Evolutionary conservation across 805 yeast genomes (phyloP).

Genomic region (Candida schatavii): DNA sequence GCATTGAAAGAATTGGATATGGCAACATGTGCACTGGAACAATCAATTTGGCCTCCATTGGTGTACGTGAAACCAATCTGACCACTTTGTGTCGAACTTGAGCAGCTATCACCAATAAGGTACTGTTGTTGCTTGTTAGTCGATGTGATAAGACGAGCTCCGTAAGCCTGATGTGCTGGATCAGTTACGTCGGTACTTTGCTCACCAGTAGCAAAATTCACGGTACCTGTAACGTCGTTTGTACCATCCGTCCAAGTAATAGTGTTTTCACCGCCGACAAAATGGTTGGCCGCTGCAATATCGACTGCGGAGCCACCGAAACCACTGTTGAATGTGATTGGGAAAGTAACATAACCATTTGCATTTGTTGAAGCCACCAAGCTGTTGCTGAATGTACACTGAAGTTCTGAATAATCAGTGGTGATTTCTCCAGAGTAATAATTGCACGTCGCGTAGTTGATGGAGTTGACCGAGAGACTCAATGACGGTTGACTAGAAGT

Average conservation of each 20-base stretch:
- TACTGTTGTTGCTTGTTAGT: neutral
- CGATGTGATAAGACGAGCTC: neutral
- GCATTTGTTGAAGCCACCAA: neutral
- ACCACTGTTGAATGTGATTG: slow-evolving; percentile 1
- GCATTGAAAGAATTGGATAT: slow-evolving; percentile 20
- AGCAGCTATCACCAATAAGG: neutral
- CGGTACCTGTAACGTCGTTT: slow-evolving; percentile 10
- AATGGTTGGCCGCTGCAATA: slow-evolving; percentile 7
- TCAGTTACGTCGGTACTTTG: neutral
- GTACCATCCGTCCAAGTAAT: slow-evolving; percentile 17
- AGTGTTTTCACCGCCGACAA: slow-evolving; percentile 10
- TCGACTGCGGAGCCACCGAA: slow-evolving; percentile 9
- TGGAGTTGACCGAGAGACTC: slow-evolving; percentile 6
- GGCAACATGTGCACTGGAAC: slow-evolving; percentile 18
- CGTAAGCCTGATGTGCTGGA: neutral
- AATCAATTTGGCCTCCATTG: slow-evolving; percentile 15
- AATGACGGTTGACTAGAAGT: slow-evolving; percentile 11
- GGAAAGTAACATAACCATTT: neutral
- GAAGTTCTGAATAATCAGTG: slow-evolving; percentile 4
- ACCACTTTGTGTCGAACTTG: slow-evolving; percentile 19
- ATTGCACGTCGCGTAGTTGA: slow-evolving; percentile 10
- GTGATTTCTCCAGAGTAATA: slow-evolving; percentile 8
- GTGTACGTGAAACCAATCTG: slow-evolving; percentile 17
- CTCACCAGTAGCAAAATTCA: slow-evolving; percentile 6
- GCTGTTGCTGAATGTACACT: neutral